Evolutionary conservation across 345 rosid genomes (phyloP).

Genomic region (Rubroshorea leprosula): DNA sequence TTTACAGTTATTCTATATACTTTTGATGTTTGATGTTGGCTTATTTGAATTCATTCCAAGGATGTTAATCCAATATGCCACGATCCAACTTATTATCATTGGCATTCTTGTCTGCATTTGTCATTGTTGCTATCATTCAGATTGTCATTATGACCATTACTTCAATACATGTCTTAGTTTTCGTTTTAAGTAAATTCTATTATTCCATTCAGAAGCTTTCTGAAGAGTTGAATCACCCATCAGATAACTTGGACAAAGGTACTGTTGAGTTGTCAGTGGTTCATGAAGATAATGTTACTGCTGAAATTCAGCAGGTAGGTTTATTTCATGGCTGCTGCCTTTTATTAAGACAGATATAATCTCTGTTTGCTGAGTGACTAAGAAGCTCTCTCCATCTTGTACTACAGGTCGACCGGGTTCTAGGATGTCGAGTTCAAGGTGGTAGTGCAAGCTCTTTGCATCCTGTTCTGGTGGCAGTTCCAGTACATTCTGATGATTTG

Average conservation of each 20-base stretch:
- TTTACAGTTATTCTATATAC: too few relatives aligned
- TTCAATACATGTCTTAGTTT: slow-evolving; percentile 1
- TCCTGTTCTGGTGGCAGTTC: slow-evolving; percentile 17
- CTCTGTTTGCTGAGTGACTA: slow-evolving; percentile 1
- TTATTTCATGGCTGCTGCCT: background rate
- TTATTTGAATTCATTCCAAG: too few relatives aligned
- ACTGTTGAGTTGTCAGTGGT: background rate
- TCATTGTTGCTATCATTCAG: background rate
- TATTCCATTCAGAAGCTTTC: slow-evolving; percentile 43
- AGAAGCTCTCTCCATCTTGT: background rate
- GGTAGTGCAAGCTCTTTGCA: slow-evolving; percentile 29
- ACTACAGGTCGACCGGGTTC: slow-evolving; percentile 81
- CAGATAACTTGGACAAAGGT: slow-evolving; percentile 38
- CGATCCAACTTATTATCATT: too few relatives aligned
- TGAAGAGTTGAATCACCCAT: slow-evolving; percentile 29
- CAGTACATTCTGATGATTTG: slow-evolving; percentile 41
- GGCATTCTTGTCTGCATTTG: background rate
- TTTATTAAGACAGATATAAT: background rate
- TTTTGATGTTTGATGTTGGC: too few relatives aligned
- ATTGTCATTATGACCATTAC: background rate
- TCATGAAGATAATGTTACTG: too few relatives aligned
- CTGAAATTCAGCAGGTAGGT: too few relatives aligned
- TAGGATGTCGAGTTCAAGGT: slow-evolving; percentile 85
- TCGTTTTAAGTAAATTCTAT: slow-evolving; percentile 16
- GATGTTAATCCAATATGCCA: too few relatives aligned